These are phyloP conservation scores for Camellia japonica DNA, from an alignment of 148 eudicot species.

Conservation along the genomic window DNA sequence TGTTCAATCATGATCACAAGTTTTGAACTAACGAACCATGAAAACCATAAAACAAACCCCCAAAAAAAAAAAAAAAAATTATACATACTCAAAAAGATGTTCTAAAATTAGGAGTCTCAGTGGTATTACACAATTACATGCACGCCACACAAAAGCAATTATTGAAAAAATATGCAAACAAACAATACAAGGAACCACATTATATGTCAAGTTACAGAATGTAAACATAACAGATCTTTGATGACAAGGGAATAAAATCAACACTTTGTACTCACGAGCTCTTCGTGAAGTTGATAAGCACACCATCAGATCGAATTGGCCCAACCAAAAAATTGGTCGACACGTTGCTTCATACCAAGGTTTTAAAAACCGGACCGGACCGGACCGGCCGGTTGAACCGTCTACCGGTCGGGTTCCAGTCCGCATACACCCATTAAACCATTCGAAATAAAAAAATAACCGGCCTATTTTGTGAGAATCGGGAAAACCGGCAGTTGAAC, in stretches of 20 bases:
- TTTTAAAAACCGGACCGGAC: too few relatives aligned
- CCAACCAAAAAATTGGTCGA: slow-evolving; percentile 85
- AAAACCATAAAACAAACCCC: not conserved
- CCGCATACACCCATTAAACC: too few relatives aligned
- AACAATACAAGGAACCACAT: not conserved
- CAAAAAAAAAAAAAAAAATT: too few relatives aligned
- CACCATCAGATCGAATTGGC: slow-evolving; percentile 71
- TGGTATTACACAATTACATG: not conserved
- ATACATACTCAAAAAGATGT: not conserved
- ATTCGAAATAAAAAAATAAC: too few relatives aligned
- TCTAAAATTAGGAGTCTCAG: not conserved
- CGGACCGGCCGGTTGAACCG: too few relatives aligned
- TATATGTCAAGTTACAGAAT: not conserved
- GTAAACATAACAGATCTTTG: not conserved
- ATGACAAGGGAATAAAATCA: not conserved
- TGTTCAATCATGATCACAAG: not conserved
- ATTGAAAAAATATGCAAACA: not conserved
- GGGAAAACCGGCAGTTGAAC: too few relatives aligned
- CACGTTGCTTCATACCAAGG: slow-evolving; percentile 59
- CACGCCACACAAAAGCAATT: not conserved
- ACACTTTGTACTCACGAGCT: slow-evolving; percentile 60
- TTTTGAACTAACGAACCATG: not conserved
- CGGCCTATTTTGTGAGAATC: too few relatives aligned
- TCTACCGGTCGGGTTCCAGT: too few relatives aligned
- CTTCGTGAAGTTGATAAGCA: slow-evolving; percentile 54